These are phyloP conservation scores for Tetratostichococcus sp. DNA, from an alignment of 139 green algal species.

Conservation along the genomic window DNA sequence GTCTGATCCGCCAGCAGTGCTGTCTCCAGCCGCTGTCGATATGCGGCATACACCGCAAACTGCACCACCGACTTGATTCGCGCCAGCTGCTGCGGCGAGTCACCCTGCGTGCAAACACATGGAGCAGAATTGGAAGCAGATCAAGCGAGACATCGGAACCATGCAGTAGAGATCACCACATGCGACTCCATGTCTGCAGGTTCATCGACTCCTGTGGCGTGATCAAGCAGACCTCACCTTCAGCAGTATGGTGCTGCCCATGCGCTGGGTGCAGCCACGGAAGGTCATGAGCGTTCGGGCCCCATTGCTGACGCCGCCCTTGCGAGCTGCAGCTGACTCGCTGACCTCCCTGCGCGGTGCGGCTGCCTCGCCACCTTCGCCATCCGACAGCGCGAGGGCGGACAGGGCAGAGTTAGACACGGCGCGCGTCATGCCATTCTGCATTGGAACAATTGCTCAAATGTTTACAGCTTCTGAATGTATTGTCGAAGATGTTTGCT, in stretches of 20 bases:
- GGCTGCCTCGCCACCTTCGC: neutral
- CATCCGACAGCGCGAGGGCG: conserved; percentile 11
- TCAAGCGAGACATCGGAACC: no score
- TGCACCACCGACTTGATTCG: conserved; percentile 42
- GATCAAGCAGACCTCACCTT: no score
- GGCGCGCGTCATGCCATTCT: neutral
- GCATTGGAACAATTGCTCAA: no score
- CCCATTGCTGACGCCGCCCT: neutral
- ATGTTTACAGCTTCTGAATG: no score
- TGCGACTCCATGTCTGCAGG: no score
- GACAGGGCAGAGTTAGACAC: neutral
- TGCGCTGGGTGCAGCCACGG: conserved; percentile 54
- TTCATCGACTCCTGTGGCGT: no score
- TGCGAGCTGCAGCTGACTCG: neutral
- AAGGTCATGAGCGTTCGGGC: conserved; percentile 66
- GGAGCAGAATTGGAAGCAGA: no score
- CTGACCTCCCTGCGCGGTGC: neutral
- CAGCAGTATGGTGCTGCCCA: conserved; percentile 74
- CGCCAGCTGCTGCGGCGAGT: conserved; percentile 29
- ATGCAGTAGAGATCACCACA: no score
- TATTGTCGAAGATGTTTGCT: no score
- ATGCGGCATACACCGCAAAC: conserved; percentile 69
- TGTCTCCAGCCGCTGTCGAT: conserved; percentile 51
- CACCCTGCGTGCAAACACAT: conserved; percentile 5
- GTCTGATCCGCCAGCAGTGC: conserved; percentile 62